A percentile compares a stretch with the other conserved stretches of the same genome.
Evolutionary conservation across 208 protist genomes (phyloP).

Genomic region (Leptomonas seymouri): DNA sequence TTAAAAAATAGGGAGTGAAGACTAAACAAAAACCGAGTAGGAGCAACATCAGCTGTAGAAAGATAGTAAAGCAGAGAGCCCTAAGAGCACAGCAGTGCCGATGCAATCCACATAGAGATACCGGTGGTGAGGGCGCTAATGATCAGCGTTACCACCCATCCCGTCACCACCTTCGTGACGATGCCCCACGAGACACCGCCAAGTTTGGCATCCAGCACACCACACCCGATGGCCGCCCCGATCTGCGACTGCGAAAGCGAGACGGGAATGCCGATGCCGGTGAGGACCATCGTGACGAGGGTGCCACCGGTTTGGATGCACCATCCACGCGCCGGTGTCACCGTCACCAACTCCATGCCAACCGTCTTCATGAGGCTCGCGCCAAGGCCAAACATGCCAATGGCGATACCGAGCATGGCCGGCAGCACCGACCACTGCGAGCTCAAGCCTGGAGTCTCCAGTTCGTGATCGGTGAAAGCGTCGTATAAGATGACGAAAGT

Average conservation of each 20-base stretch:
- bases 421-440: slow-evolving; percentile 72
- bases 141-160: slow-evolving; percentile 78
- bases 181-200: slow-evolving; percentile 69
- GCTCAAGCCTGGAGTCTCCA: slow-evolving; percentile 50
- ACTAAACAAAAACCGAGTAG: too few species aligned
- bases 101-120: slow-evolving; percentile 47
- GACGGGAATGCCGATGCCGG: slow-evolving; percentile 81
- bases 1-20: too few species aligned
- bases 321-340: slow-evolving; percentile 84
- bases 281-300: slow-evolving; percentile 82
- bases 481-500: slow-evolving; percentile 85
- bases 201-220: slow-evolving; percentile 64
- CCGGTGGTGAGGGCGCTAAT: slow-evolving; percentile 73
- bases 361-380: slow-evolving; percentile 86
- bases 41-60: too few species aligned
- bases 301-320: slow-evolving; percentile 83
- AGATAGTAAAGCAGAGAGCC: neutral
- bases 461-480: slow-evolving; percentile 68
- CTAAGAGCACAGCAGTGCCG: slow-evolving; percentile 39
- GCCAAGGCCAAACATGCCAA: slow-evolving; percentile 82
- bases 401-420: slow-evolving; percentile 84
- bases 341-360: slow-evolving; percentile 80
- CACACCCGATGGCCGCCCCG: slow-evolving; percentile 79
- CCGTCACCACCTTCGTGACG: slow-evolving; percentile 72
- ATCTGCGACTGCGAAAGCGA: slow-evolving; percentile 84